These are phyloP conservation scores for Kwoniella pini DNA, from an alignment of 768 basidiomycete species.

Conservation along the genomic window DNA sequence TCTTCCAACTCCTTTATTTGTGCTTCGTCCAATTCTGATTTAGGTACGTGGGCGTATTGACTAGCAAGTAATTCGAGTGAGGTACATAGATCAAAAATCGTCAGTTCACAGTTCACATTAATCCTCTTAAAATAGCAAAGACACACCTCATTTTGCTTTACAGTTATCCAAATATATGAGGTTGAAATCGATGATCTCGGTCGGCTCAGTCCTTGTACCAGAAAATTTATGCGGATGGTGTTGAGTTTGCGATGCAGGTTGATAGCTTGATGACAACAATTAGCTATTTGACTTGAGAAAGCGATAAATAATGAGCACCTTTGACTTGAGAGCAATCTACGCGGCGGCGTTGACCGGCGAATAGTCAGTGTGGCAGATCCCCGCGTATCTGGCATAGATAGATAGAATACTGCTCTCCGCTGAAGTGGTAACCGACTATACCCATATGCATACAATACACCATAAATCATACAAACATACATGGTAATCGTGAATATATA, in stretches of 20 bases:
- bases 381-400: no score
- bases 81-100: not conserved
- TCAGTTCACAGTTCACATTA: no score
- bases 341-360: slow-evolving; percentile 5
- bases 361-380: not conserved
- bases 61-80: slow-evolving; percentile 56
- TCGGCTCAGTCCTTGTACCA: no score
- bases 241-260: no score
- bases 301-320: not conserved
- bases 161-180: no score
- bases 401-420: no score
- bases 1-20: slow-evolving; percentile 95
- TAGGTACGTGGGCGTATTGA: slow-evolving; percentile 95
- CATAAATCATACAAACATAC: not conserved
- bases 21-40: slow-evolving; percentile 95
- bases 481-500: not conserved
- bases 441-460: not conserved
- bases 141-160: not conserved
- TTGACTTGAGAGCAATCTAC: not conserved
- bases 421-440: no score
- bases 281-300: not conserved
- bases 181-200: no score
- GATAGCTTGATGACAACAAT: no score
- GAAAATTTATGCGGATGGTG: no score
- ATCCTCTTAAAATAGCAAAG: no score